A percentile compares a stretch with the other conserved stretches of the same genome.
Conservation (phyloP, 768 basidiomycete genomes). For the Cystobasidium onofrii region DNA sequence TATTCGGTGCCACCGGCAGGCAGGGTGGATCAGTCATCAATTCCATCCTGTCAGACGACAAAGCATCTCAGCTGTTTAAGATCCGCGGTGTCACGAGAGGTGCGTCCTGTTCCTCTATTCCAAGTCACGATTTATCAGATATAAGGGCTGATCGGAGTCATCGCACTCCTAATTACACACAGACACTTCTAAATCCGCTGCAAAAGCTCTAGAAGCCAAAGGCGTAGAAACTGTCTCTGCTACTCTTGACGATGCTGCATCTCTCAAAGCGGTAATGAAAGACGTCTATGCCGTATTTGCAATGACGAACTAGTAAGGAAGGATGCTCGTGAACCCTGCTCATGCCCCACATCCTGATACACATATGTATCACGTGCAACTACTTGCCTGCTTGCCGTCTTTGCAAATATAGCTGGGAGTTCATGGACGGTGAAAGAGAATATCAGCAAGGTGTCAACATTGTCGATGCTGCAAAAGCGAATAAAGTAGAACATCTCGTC, state of each 20-base stretch:
- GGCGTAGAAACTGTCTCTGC: background rate
- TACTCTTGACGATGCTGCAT: background rate
- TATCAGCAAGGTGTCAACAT: slow-evolving; percentile 9
- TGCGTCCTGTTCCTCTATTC: background rate
- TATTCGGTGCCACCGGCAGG: background rate
- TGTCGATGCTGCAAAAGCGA: slow-evolving; percentile 1
- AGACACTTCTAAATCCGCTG: background rate
- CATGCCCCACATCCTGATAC: background rate
- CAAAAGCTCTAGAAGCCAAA: slow-evolving; percentile 1
- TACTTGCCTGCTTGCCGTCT: too few relatives aligned
- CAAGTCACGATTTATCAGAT: too few relatives aligned
- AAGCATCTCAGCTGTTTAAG: background rate
- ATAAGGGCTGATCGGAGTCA: too few relatives aligned
- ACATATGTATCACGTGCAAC: background rate
- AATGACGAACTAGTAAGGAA: background rate
- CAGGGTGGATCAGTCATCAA: slow-evolving; percentile 3
- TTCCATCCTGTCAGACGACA: background rate
- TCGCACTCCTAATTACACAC: too few relatives aligned
- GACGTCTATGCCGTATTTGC: background rate
- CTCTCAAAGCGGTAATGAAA: background rate
- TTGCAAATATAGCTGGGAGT: background rate
- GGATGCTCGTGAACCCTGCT: too few relatives aligned
- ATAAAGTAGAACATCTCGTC: background rate
- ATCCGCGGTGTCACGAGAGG: background rate
- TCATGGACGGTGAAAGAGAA: background rate